Evolutionary conservation across 768 basidiomycete species (phyloP).

Genomic region (Russula earlei): DNA sequence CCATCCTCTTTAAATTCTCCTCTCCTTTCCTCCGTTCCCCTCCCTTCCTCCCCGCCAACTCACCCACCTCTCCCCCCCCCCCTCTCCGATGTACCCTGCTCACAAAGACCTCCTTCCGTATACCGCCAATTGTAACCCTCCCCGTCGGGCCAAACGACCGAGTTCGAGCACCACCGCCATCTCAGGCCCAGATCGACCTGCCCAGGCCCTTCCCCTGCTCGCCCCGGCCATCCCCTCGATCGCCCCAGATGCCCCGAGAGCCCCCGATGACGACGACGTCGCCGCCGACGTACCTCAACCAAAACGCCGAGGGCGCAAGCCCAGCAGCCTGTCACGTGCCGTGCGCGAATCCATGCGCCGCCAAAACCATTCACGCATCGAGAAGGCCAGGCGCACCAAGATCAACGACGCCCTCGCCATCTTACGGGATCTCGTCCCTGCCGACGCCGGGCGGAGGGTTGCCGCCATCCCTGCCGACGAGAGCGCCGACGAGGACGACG

Average conservation of each 20-base stretch:
- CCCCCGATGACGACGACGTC: constrained; percentile 22
- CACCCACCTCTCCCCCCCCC: not conserved
- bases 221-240: constrained; percentile 8
- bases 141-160: constrained; percentile 37
- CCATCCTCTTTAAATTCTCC: not conserved
- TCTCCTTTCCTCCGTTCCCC: not conserved
- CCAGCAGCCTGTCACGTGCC: constrained; percentile 59
- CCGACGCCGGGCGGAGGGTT: constrained; percentile 30
- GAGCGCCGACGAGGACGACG: constrained; percentile 30
- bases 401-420: constrained; percentile 86
- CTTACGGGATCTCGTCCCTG: constrained; percentile 68
- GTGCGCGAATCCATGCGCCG: constrained; percentile 83
- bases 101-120: constrained; percentile 24
- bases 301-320: constrained; percentile 65
- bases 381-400: constrained; percentile 88
- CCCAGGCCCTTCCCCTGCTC: constrained; percentile 19
- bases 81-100: constrained; percentile 6
- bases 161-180: not conserved
- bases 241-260: constrained; percentile 9
- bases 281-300: constrained; percentile 27
- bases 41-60: not conserved
- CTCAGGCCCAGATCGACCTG: not conserved
- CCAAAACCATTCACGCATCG: constrained; percentile 91
- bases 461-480: constrained; percentile 27
- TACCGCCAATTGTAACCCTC: constrained; percentile 34